Percentiles rank a stretch among this genome's conserved stretches.
These are phyloP conservation scores for Spinacia oleracea DNA, from an alignment of 179 eudicot species.

Conservation along the genomic window DNA sequence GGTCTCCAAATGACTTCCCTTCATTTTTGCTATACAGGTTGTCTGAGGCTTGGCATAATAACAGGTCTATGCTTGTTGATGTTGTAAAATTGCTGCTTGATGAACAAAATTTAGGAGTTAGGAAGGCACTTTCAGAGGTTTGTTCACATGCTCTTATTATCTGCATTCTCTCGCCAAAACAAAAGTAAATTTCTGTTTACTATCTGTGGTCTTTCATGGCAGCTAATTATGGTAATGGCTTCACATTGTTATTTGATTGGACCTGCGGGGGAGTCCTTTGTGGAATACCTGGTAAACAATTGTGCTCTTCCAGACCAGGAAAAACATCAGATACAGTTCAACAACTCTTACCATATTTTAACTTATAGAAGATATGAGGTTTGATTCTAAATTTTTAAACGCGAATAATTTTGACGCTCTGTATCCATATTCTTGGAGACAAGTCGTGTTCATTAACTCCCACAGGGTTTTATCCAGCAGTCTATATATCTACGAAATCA, in stretches of 20 bases:
- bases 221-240: conserved; percentile 98
- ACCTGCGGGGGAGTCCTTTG: conserved; percentile 83
- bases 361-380: conserved; percentile 51
- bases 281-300: conserved; percentile 88
- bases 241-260: conserved; percentile 97
- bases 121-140: conserved; percentile 97
- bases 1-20: conserved; percentile 18
- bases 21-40: conserved; percentile 48
- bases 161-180: background rate
- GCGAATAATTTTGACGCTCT: background rate
- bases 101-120: conserved; percentile 73
- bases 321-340: conserved; percentile 38
- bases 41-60: conserved; percentile 88
- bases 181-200: conserved; percentile 17
- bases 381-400: conserved; percentile 20
- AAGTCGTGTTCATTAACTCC: background rate
- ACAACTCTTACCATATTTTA: conserved; percentile 22
- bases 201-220: conserved; percentile 20
- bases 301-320: conserved; percentile 69
- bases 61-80: conserved; percentile 75
- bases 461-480: background rate
- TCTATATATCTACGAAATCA: background rate
- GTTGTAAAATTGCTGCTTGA: conserved; percentile 73
- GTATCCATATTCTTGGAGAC: background rate
- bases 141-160: conserved; percentile 11